phyloP scores from a whole-genome alignment of 2,329 filamentous ascomycete species.

The Fusarium stilboides region DNA sequence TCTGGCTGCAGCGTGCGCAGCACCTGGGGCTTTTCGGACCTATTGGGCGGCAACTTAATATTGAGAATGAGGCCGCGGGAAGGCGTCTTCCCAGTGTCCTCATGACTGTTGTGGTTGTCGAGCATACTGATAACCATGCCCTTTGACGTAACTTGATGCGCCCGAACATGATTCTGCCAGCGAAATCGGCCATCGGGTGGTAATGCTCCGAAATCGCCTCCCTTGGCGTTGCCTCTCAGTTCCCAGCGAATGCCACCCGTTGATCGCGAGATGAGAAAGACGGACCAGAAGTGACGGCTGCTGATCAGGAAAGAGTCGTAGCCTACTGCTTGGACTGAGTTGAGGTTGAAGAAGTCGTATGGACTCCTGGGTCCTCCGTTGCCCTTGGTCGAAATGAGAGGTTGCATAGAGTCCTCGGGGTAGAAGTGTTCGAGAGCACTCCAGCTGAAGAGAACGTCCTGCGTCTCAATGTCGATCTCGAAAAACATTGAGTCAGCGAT shows the following conservation, averaged over 20 bases:
- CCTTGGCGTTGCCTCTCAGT: conserved; percentile 45
- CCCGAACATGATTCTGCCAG: conserved; percentile 56
- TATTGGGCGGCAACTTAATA: conserved; percentile 37
- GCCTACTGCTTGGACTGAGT: conserved; percentile 44
- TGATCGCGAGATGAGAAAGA: conserved; percentile 41
- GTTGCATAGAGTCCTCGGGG: conserved; percentile 31
- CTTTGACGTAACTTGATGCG: conserved; percentile 39
- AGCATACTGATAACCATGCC: conserved; percentile 53
- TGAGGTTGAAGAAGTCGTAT: conserved; percentile 50
- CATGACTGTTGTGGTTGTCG: conserved; percentile 54
- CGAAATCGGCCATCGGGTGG: conserved; percentile 51
- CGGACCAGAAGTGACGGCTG: conserved; percentile 44
- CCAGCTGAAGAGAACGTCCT: conserved; percentile 59
- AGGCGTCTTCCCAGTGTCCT: conserved; percentile 16
- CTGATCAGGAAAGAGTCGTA: conserved; percentile 44
- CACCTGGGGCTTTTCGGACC: conserved; percentile 17
- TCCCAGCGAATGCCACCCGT: conserved; percentile 46
- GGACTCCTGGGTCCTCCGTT: conserved; percentile 25
- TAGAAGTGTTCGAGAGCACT: conserved; percentile 55
- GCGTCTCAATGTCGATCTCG: conserved; percentile 60
- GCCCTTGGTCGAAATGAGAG: conserved; percentile 22
- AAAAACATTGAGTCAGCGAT: conserved; percentile 56
- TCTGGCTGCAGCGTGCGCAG: conserved; percentile 28
- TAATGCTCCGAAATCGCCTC: conserved; percentile 44
- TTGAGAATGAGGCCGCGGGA: conserved; percentile 33